Evolutionary conservation across 2,329 filamentous ascomycete species (phyloP).

Genomic region (Periconia sp.): DNA sequence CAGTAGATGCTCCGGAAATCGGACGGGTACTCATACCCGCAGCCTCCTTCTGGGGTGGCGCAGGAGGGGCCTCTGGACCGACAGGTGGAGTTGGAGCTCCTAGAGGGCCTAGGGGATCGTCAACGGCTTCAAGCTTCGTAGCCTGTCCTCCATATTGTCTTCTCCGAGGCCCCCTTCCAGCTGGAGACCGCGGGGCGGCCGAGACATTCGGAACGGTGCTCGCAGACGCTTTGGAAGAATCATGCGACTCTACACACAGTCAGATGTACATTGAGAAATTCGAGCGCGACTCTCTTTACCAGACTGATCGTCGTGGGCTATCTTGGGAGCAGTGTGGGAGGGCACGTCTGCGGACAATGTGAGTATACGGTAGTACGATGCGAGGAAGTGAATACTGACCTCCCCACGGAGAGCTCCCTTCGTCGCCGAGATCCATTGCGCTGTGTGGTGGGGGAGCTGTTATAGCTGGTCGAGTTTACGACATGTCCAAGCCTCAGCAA

Average conservation of each 20-base stretch:
- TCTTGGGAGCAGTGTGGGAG: conserved; percentile 49
- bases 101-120: conserved; percentile 77
- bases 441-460: conserved; percentile 16
- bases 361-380: background rate
- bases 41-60: conserved; percentile 66
- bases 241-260: conserved; percentile 14
- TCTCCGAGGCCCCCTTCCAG: conserved; percentile 57
- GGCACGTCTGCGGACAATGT: conserved; percentile 51
- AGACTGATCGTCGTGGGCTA: conserved; percentile 39
- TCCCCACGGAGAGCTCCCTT: conserved; percentile 51
- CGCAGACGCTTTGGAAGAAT: conserved; percentile 23
- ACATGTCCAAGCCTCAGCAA: background rate
- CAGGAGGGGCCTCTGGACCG: conserved; percentile 67
- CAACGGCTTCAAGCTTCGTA: conserved; percentile 78
- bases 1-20: conserved; percentile 60
- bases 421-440: conserved; percentile 51
- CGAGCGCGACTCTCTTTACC: conserved; percentile 32
- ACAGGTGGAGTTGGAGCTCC: conserved; percentile 66
- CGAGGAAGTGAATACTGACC: too few relatives aligned
- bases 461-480: conserved; percentile 3
- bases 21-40: conserved; percentile 58
- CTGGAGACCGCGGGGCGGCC: conserved; percentile 54
- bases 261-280: conserved; percentile 1
- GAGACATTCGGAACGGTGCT: conserved; percentile 43
- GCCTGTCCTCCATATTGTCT: conserved; percentile 74